Evolutionary conservation across 1,139 yeast genomes (phyloP).

Genomic region (Blastobotrys petasosporus): DNA sequence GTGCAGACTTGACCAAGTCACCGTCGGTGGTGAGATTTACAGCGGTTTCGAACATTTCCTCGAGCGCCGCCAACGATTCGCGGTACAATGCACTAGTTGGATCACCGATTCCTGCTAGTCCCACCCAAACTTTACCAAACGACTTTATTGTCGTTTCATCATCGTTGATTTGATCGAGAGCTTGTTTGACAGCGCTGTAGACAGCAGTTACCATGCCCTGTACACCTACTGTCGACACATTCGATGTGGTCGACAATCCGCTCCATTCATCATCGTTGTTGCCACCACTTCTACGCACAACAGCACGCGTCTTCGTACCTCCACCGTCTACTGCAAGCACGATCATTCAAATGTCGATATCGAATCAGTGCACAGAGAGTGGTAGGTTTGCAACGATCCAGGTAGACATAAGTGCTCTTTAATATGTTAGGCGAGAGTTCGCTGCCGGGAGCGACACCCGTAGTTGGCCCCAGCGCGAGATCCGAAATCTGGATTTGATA

Average conservation of each 20-base stretch:
- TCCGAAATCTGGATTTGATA: too few relatives aligned
- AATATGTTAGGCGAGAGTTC: too few relatives aligned
- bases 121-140: conserved; percentile 11
- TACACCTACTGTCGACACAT: conserved; percentile 11
- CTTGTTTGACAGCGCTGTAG: neutral
- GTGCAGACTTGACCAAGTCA: conserved; percentile 10
- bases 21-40: conserved; percentile 12
- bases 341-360: neutral
- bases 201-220: conserved; percentile 8
- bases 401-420: too few relatives aligned
- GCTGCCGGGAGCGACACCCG: too few relatives aligned
- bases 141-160: neutral
- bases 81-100: conserved; percentile 1
- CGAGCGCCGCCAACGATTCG: neutral
- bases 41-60: conserved; percentile 2
- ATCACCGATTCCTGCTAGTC: conserved; percentile 14
- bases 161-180: neutral
- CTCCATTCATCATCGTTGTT: neutral
- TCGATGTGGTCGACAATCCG: conserved; percentile 9
- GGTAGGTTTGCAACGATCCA: neutral
- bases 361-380: neutral
- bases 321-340: conserved; percentile 14
- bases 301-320: conserved; percentile 14
- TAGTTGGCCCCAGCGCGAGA: too few relatives aligned
- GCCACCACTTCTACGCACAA: conserved; percentile 1